Percentiles rank a stretch among this genome's conserved stretches.
Evolutionary conservation across 257 asterid genomes (phyloP).

Genomic region (Leptodermis oblonga): DNA sequence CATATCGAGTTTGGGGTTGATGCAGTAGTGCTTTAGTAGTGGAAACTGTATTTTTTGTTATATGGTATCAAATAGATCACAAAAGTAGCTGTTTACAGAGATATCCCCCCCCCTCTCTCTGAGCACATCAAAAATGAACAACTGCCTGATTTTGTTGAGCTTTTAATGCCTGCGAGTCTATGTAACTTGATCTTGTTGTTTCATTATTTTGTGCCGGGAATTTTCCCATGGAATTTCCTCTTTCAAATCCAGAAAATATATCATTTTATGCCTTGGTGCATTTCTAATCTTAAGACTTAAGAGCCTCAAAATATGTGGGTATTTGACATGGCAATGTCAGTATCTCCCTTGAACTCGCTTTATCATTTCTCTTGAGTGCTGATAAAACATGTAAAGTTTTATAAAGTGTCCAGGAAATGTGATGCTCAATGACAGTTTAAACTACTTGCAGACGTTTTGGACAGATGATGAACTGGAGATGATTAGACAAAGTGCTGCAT

Average conservation of each 20-base stretch:
- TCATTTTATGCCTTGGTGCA: background rate
- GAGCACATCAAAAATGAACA: background rate
- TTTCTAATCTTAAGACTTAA: background rate
- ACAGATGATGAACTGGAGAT: slow-evolving; percentile 58
- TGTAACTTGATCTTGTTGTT: background rate
- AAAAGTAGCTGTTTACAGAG: background rate
- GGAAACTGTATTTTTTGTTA: background rate
- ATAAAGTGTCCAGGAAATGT: background rate
- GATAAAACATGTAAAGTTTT: background rate
- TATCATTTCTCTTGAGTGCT: background rate
- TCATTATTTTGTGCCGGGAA: background rate
- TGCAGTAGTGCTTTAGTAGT: slow-evolving; percentile 8
- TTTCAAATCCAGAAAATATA: background rate
- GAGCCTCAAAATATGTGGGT: background rate
- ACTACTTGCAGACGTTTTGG: slow-evolving; percentile 58
- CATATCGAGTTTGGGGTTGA: background rate
- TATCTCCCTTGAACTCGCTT: background rate
- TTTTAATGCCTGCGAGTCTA: background rate
- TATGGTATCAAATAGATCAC: background rate
- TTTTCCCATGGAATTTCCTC: no score
- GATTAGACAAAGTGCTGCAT: slow-evolving; percentile 49
- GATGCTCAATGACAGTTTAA: slow-evolving; percentile 10
- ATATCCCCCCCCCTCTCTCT: background rate
- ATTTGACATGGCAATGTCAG: background rate
- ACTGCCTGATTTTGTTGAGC: background rate